Conservation (phyloP, 176 grass and related monocot species). For the Bolboschoenus planiculmis region DNA sequence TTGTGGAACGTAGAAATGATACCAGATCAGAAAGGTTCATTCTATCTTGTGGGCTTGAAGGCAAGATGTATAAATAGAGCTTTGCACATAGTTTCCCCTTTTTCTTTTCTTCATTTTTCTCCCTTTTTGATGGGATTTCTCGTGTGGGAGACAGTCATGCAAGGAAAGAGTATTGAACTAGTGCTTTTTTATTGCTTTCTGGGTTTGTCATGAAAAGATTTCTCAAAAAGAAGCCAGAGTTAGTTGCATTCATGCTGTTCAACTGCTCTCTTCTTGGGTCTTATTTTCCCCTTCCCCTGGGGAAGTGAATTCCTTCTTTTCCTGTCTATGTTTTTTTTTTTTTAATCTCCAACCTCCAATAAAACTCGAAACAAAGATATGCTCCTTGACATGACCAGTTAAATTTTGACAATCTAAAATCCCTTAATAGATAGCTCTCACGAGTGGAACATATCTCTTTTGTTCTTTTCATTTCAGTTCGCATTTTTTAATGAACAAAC, state of each 20-base stretch:
- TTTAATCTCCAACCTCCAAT: neutral
- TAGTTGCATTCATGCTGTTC: constrained; percentile 17
- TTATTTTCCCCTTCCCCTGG: neutral
- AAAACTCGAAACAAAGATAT: neutral
- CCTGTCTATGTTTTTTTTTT: neutral
- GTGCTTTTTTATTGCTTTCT: constrained; percentile 12
- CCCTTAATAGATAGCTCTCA: neutral
- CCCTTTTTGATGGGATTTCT: constrained; percentile 25
- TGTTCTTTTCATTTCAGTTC: neutral
- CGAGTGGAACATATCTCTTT: neutral
- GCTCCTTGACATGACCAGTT: neutral
- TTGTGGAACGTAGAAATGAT: neutral
- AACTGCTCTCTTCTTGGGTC: neutral
- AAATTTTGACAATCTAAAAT: neutral
- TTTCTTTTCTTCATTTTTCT: constrained; percentile 17
- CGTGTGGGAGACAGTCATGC: constrained; percentile 4
- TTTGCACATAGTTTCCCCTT: constrained; percentile 33
- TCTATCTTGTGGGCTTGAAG: neutral
- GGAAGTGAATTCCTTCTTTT: neutral
- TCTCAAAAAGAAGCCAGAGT: neutral
- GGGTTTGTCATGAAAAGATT: constrained; percentile 27
- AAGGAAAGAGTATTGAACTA: neutral
- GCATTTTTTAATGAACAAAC: neutral
- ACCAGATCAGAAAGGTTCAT: too few relatives aligned
- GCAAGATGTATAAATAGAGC: neutral